Evolutionary conservation across 495 filamentous ascomycete species (phyloP).

Genomic region (Lepraria neglecta): DNA sequence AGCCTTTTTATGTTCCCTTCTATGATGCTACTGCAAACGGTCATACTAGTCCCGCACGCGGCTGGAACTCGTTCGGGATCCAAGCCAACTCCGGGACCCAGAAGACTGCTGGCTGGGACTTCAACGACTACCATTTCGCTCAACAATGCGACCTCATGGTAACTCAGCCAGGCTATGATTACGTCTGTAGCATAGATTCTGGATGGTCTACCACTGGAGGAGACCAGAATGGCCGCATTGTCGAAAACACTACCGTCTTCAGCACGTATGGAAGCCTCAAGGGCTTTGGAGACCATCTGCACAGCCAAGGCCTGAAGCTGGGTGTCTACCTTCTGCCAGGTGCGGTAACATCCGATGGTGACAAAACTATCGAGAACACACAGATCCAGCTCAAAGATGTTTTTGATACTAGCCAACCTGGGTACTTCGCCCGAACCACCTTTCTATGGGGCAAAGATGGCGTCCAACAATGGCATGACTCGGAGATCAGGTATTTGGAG

Average conservation of each 20-base stretch:
- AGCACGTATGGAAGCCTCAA: background rate
- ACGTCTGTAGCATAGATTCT: background rate
- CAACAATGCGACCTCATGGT: too few relatives aligned
- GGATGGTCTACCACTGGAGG: background rate
- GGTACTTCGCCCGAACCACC: background rate
- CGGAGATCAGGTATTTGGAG: background rate
- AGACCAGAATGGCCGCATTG: background rate
- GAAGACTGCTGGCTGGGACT: too few relatives aligned
- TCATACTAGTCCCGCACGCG: too few relatives aligned
- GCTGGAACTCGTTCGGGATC: too few relatives aligned
- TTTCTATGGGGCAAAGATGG: background rate
- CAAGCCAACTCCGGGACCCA: too few relatives aligned
- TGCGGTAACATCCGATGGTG: background rate
- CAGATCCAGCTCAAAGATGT: background rate
- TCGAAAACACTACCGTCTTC: background rate
- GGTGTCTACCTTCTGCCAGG: slow-evolving; percentile 1
- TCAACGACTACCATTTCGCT: too few relatives aligned
- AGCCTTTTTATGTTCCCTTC: too few relatives aligned
- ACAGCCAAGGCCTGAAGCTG: background rate
- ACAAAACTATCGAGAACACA: background rate
- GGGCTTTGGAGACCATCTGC: background rate
- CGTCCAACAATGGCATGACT: background rate
- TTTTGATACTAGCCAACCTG: background rate
- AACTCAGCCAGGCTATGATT: background rate
- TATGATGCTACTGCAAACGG: too few relatives aligned